Evolutionary conservation across 2,329 filamentous ascomycete genomes (phyloP).

Genomic region (Albophoma yamanashiensis): DNA sequence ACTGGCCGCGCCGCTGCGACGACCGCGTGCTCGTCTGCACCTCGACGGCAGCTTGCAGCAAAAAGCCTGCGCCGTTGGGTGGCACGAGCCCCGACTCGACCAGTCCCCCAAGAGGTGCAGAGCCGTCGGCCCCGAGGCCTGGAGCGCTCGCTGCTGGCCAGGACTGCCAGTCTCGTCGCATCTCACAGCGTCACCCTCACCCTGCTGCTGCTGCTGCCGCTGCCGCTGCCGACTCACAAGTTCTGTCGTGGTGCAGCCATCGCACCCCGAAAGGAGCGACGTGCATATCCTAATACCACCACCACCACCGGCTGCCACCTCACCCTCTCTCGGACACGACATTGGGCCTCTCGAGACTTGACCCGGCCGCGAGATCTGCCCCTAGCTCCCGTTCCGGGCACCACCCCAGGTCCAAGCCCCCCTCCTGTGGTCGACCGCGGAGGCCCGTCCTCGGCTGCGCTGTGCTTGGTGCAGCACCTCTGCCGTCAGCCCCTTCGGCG

Average conservation of each 20-base stretch:
- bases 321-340: slow-evolving; percentile 1
- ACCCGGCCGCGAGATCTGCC: slow-evolving; percentile 3
- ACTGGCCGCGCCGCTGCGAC: neutral
- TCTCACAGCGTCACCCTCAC: neutral
- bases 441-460: neutral
- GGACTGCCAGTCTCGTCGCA: neutral
- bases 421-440: neutral
- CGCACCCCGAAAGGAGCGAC: slow-evolving; percentile 19
- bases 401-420: neutral
- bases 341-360: slow-evolving; percentile 3
- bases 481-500: neutral
- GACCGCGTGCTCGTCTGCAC: neutral
- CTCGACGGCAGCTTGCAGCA: neutral
- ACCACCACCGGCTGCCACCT: slow-evolving; percentile 11
- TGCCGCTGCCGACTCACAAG: slow-evolving; percentile 1
- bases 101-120: neutral
- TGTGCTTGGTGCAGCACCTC: neutral
- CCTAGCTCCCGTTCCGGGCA: slow-evolving; percentile 2
- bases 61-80: neutral
- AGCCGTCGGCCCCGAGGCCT: neutral
- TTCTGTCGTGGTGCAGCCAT: slow-evolving; percentile 2
- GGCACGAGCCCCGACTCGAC: neutral
- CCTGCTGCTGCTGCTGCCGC: neutral
- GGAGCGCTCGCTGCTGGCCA: neutral
- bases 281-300: slow-evolving; percentile 16